Percentiles rank a stretch among this genome's conserved stretches.
Evolutionary conservation across 345 rosid species (phyloP).

Genomic region (Isatis tinctoria): DNA sequence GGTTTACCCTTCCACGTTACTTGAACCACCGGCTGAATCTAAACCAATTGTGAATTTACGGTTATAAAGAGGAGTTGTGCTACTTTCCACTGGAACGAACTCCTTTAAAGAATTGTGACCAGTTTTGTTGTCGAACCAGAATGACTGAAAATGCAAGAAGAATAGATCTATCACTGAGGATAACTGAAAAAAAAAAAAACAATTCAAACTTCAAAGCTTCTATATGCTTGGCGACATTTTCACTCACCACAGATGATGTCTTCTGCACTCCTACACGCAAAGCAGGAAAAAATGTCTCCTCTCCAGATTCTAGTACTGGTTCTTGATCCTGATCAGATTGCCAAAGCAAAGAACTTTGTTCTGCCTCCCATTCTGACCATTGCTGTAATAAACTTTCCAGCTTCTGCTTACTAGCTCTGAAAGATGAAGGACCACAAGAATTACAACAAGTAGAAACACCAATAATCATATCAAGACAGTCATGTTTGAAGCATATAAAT

Average conservation of each 20-base stretch:
- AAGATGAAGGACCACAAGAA: conserved; percentile 5
- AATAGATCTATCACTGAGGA: background rate
- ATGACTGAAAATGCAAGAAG: conserved; percentile 58
- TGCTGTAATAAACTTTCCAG: conserved; percentile 73
- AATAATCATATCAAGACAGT: background rate
- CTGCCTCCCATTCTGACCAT: conserved; percentile 96
- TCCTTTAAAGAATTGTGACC: conserved; percentile 32
- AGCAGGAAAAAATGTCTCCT: conserved; percentile 85
- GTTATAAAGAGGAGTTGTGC: conserved; percentile 75
- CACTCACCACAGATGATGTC: conserved; percentile 70
- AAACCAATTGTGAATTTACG: conserved; percentile 82
- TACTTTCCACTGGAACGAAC: conserved; percentile 43
- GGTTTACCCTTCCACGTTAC: conserved; percentile 63
- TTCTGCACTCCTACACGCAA: conserved; percentile 58
- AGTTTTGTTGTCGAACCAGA: conserved; percentile 74
- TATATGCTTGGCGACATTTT: background rate
- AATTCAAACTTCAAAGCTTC: background rate
- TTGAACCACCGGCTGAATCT: conserved; percentile 59
- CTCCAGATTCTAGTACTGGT: conserved; percentile 72
- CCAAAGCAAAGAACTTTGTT: conserved; percentile 37
- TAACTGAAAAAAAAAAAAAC: background rate
- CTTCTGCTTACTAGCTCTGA: conserved; percentile 84
- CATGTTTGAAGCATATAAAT: background rate
- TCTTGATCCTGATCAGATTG: conserved; percentile 52
- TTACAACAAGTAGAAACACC: background rate